Evolutionary conservation across 1,284 basidiomycete species (phyloP).

Genomic region (Retiboletus flavoniger): DNA sequence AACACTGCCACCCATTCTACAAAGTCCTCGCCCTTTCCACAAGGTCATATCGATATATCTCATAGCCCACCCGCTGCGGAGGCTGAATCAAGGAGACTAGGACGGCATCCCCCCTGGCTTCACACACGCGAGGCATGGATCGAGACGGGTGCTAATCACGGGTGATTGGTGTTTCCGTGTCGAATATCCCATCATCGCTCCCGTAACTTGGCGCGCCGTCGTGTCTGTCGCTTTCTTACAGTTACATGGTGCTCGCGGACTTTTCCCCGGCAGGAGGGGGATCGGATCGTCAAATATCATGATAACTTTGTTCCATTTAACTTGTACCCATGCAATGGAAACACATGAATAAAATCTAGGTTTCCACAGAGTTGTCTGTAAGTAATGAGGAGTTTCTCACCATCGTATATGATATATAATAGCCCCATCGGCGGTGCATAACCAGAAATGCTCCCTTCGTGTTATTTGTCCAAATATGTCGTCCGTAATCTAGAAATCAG

Average conservation of each 20-base stretch:
- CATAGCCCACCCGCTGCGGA: neutral
- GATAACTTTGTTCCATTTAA: neutral
- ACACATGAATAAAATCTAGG: neutral
- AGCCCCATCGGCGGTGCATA: neutral
- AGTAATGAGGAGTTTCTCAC: neutral
- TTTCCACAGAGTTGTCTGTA: neutral
- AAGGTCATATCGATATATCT: neutral
- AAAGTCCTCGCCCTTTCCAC: neutral
- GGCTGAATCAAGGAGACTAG: neutral
- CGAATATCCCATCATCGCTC: constrained; percentile 9
- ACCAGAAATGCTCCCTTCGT: neutral
- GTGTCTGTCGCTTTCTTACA: neutral
- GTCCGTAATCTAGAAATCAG: constrained; percentile 4
- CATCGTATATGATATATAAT: neutral
- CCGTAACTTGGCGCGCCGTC: constrained; percentile 4
- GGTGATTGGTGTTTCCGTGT: constrained; percentile 7
- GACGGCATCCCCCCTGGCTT: constrained; percentile 3
- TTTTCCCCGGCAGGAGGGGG: neutral
- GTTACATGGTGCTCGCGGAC: neutral
- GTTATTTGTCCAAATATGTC: constrained; percentile 6
- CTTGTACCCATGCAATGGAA: neutral
- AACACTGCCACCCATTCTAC: neutral
- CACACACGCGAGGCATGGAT: neutral
- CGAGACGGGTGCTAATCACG: neutral
- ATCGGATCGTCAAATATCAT: constrained; percentile 16